A percentile compares a stretch with the other conserved stretches of the same genome.
Evolutionary conservation across 192 early-diverging fungal genomes (phyloP).

Genomic region (Glomus cerebriforme): DNA sequence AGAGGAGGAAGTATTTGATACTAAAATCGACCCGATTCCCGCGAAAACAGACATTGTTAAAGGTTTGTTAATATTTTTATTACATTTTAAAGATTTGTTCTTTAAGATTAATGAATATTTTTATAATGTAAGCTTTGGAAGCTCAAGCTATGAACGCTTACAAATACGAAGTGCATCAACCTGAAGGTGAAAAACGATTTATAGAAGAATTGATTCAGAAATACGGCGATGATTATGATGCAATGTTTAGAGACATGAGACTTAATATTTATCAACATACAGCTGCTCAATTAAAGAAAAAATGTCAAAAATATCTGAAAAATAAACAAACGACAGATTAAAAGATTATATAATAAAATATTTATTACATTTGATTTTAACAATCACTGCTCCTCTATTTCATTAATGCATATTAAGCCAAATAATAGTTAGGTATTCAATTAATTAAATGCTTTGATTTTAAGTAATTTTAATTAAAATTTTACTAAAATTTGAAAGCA

Average conservation of each 20-base stretch:
- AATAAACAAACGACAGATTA: neutral
- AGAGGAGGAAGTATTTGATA: slow-evolving; percentile 47
- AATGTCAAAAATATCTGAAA: slow-evolving; percentile 48
- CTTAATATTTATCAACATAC: slow-evolving; percentile 75
- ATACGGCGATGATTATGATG: slow-evolving; percentile 72
- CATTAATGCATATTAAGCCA: no score
- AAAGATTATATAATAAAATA: neutral
- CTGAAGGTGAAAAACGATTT: slow-evolving; percentile 58
- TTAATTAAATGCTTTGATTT: no score
- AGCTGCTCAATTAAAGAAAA: slow-evolving; percentile 62
- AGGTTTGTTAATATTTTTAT: slow-evolving; percentile 15
- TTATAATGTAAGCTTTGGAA: slow-evolving; percentile 47
- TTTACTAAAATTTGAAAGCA: no score
- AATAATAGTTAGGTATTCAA: no score
- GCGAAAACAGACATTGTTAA: slow-evolving; percentile 63
- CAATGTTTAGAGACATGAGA: slow-evolving; percentile 78
- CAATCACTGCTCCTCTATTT: no score
- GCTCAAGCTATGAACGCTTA: slow-evolving; percentile 51
- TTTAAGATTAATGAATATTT: neutral
- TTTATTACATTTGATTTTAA: neutral
- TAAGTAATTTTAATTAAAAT: no score
- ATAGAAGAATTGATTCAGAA: slow-evolving; percentile 63
- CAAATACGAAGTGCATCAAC: slow-evolving; percentile 51
- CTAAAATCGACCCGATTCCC: slow-evolving; percentile 46
- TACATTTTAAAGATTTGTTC: no score